phyloP scores from a whole-genome alignment of 768 basidiomycete genomes.

The Pluteus cervinus region DNA sequence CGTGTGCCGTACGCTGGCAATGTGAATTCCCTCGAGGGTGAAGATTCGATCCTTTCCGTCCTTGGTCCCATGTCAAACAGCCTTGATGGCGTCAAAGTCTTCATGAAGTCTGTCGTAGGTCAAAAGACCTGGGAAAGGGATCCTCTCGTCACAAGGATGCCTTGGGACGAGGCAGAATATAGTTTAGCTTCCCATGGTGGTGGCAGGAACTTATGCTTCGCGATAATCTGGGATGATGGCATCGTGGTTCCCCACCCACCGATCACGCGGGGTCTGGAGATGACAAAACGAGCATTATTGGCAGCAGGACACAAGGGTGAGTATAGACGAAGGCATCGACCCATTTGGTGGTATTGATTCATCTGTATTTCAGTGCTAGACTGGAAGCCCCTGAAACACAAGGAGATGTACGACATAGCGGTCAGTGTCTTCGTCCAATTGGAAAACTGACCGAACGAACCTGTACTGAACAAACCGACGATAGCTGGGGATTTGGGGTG shows the following conservation, averaged over 20 bases:
- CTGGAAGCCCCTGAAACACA: slow-evolving; percentile 56
- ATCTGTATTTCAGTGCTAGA: slow-evolving; percentile 47
- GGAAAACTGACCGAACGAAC: not conserved
- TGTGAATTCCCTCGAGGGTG: slow-evolving; percentile 60
- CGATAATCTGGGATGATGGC: slow-evolving; percentile 6
- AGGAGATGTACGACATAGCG: slow-evolving; percentile 31
- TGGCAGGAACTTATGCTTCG: slow-evolving; percentile 25
- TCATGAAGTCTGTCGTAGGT: slow-evolving; percentile 59
- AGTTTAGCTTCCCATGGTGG: slow-evolving; percentile 50
- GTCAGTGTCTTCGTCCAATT: slow-evolving; percentile 24
- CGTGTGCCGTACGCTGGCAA: slow-evolving; percentile 69
- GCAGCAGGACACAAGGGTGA: slow-evolving; percentile 62
- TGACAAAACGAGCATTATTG: slow-evolving; percentile 47
- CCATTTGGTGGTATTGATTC: not conserved
- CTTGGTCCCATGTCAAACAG: slow-evolving; percentile 66
- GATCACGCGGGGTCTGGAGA: slow-evolving; percentile 50
- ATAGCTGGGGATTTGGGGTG: slow-evolving; percentile 35
- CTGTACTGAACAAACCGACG: slow-evolving; percentile 1
- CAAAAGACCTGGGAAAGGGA: slow-evolving; percentile 63
- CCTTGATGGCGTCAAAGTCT: slow-evolving; percentile 54
- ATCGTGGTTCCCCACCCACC: slow-evolving; percentile 36
- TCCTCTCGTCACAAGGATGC: slow-evolving; percentile 48
- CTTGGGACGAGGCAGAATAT: slow-evolving; percentile 59
- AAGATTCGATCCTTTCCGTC: slow-evolving; percentile 66
- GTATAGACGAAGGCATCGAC: not conserved